Evolutionary conservation across 306 rosid species (phyloP).

Genomic region (Vicia sativa): DNA sequence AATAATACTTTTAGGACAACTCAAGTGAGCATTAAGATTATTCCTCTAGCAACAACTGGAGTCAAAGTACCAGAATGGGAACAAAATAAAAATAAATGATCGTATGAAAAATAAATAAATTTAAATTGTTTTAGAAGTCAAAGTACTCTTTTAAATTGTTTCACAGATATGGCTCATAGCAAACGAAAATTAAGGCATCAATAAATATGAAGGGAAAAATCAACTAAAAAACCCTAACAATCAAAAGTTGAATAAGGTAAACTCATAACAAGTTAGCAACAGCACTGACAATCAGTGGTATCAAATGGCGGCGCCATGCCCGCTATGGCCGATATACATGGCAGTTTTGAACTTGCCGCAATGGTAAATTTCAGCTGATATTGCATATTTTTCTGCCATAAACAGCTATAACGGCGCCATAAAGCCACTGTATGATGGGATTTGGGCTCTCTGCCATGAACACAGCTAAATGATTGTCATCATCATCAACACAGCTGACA

Average conservation of each 20-base stretch:
- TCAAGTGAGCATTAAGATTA: not conserved
- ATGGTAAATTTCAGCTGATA: too few relatives aligned
- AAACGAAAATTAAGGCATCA: not conserved
- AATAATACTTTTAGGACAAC: not conserved
- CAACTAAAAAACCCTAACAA: not conserved
- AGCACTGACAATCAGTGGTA: too few relatives aligned
- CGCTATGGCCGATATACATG: too few relatives aligned
- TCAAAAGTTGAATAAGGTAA: slow-evolving; percentile 6
- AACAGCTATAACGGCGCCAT: too few relatives aligned
- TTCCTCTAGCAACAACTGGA: not conserved
- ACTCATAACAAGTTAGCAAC: not conserved
- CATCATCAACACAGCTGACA: not conserved
- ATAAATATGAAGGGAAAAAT: not conserved
- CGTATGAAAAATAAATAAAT: slow-evolving; percentile 5
- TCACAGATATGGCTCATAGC: not conserved
- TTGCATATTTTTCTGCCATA: too few relatives aligned
- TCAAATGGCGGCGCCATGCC: too few relatives aligned
- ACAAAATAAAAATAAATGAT: not conserved
- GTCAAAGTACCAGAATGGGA: not conserved
- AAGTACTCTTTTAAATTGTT: slow-evolving; percentile 4
- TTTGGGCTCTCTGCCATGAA: too few relatives aligned
- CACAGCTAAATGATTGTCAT: too few relatives aligned
- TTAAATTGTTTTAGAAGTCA: not conserved
- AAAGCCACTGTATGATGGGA: too few relatives aligned
- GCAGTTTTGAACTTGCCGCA: too few relatives aligned